Evolutionary conservation across 2,329 filamentous ascomycete species (phyloP).

Genomic region (Fusarium scirpi): DNA sequence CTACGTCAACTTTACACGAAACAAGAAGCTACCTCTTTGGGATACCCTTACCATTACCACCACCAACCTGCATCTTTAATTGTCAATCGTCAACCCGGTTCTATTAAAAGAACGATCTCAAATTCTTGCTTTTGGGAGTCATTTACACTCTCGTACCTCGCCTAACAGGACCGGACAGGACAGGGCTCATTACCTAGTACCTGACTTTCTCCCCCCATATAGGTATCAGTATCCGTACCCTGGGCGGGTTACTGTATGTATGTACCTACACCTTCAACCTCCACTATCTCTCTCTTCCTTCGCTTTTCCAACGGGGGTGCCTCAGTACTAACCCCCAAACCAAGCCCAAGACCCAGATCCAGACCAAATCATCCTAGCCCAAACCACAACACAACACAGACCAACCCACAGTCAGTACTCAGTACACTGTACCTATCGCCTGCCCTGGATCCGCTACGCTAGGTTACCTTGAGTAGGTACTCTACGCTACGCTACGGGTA

Average conservation of each 20-base stretch:
- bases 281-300: slow-evolving; percentile 7
- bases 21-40: slow-evolving; percentile 1
- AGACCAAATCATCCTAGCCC: slow-evolving; percentile 4
- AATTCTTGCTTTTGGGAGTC: slow-evolving; percentile 4
- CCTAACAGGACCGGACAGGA: background rate
- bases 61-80: background rate
- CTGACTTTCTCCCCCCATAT: background rate
- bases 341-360: slow-evolving; percentile 5
- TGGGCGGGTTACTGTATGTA: background rate
- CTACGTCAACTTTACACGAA: slow-evolving; percentile 8
- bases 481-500: slow-evolving; percentile 26
- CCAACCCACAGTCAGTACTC: background rate
- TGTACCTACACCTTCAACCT: slow-evolving; percentile 1
- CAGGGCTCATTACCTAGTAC: background rate
- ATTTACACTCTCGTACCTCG: background rate
- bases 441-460: background rate
- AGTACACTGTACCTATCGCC: background rate
- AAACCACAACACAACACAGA: slow-evolving; percentile 6
- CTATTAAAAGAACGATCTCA: background rate
- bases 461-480: background rate
- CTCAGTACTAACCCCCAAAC: slow-evolving; percentile 5
- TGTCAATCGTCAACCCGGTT: background rate
- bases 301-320: background rate
- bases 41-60: background rate
- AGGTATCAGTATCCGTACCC: background rate